A percentile compares a stretch with the other conserved stretches of the same genome.
Conservation (phyloP, 1,284 basidiomycete species). For the Fistulinella staudtii region DNA sequence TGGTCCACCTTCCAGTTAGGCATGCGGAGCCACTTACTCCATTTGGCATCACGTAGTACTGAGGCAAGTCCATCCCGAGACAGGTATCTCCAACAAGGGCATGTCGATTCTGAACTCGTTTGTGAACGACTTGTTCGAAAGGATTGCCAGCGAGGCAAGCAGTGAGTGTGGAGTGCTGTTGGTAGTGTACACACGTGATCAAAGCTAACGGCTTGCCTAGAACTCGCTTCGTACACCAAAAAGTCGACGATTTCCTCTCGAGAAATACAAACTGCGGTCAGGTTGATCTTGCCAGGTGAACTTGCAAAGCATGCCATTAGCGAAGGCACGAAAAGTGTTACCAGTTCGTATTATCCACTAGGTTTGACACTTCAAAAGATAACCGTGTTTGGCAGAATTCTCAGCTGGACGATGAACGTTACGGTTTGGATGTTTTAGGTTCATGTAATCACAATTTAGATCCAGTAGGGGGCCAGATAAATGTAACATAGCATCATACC, state of each 20-base stretch:
- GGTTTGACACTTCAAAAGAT: slow-evolving; percentile 1
- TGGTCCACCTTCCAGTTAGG: background rate
- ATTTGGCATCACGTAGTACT: slow-evolving; percentile 50
- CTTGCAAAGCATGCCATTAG: slow-evolving; percentile 58
- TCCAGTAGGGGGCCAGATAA: background rate
- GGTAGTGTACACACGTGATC: background rate
- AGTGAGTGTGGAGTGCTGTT: slow-evolving; percentile 22
- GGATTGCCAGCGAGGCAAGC: slow-evolving; percentile 78
- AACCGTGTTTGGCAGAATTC: slow-evolving; percentile 27
- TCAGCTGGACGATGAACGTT: slow-evolving; percentile 27
- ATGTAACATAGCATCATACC: slow-evolving; percentile 25
- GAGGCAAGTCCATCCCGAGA: slow-evolving; percentile 94
- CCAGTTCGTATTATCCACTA: slow-evolving; percentile 29
- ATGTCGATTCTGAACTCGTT: slow-evolving; percentile 95
- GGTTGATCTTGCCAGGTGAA: slow-evolving; percentile 73
- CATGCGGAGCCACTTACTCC: background rate
- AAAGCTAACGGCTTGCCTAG: slow-evolving; percentile 28
- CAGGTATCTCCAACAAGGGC: slow-evolving; percentile 96
- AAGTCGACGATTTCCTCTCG: slow-evolving; percentile 78
- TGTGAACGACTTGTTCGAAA: slow-evolving; percentile 92
- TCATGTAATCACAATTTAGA: background rate
- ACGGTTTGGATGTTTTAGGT: background rate
- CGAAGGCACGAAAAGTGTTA: slow-evolving; percentile 57
- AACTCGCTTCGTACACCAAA: slow-evolving; percentile 73
- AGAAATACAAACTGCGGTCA: slow-evolving; percentile 76